These are phyloP conservation scores for Phytophthora uliginosa DNA, from an alignment of 352 stramenopile species.

Conservation along the genomic window DNA sequence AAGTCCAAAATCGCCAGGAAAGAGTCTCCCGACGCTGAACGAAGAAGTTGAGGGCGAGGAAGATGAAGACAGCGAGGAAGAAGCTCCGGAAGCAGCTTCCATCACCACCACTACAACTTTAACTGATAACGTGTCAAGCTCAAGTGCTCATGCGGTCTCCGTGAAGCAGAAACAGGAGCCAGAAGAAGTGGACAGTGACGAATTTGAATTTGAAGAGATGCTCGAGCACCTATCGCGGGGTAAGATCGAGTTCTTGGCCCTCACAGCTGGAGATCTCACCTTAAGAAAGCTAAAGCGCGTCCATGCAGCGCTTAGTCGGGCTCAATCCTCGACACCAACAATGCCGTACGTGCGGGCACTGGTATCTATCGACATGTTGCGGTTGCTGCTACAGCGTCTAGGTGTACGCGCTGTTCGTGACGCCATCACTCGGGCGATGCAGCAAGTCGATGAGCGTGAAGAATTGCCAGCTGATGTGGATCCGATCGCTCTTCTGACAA, in stretches of 20 bases:
- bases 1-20: constrained; percentile 10
- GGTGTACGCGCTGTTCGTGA: constrained; percentile 34
- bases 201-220: constrained; percentile 42
- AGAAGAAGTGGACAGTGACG: constrained; percentile 18
- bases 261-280: constrained; percentile 40
- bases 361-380: constrained; percentile 56
- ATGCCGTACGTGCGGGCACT: constrained; percentile 48
- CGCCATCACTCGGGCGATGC: constrained; percentile 34
- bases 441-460: constrained; percentile 30
- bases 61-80: constrained; percentile 29
- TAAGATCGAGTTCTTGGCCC: constrained; percentile 33
- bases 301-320: constrained; percentile 34
- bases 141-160: not conserved
- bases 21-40: constrained; percentile 29
- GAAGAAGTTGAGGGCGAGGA: constrained; percentile 28
- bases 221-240: constrained; percentile 43
- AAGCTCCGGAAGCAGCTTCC: constrained; percentile 25
- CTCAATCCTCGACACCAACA: not conserved
- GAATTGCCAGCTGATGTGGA: constrained; percentile 25
- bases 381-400: constrained; percentile 44
- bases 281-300: constrained; percentile 38
- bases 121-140: constrained; percentile 12
- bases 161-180: constrained; percentile 12
- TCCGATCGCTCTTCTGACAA: constrained; percentile 38
- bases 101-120: not conserved